Percentiles rank a stretch among this genome's conserved stretches.
phyloP scores from a whole-genome alignment of 306 rosid genomes.

The Prunus mume region DNA sequence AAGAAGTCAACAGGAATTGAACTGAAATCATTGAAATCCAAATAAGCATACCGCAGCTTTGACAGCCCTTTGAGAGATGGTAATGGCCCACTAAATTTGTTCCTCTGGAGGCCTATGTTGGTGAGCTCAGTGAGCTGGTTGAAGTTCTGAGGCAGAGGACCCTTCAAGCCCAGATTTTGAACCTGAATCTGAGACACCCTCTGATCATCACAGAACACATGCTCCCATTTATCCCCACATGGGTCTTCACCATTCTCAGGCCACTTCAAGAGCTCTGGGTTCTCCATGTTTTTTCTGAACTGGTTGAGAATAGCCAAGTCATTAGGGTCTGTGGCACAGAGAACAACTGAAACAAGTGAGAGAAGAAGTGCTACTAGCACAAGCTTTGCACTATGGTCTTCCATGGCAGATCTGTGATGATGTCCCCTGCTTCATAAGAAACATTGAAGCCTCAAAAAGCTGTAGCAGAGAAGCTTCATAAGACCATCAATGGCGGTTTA shows the following conservation, averaged over 20 bases:
- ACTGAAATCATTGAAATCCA: conserved; percentile 68
- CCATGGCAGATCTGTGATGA: conserved; percentile 40
- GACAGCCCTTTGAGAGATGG: conserved; percentile 65
- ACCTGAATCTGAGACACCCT: conserved; percentile 80
- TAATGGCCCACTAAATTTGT: conserved; percentile 55
- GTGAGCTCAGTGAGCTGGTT: conserved; percentile 61
- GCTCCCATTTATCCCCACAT: conserved; percentile 60
- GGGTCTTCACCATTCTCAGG: conserved; percentile 64
- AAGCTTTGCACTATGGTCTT: conserved; percentile 17
- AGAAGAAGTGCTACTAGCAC: conserved; percentile 17
- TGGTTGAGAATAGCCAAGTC: conserved; percentile 59
- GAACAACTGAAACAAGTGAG: conserved; percentile 25
- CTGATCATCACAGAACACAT: conserved; percentile 49
- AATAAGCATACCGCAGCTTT: conserved; percentile 39
- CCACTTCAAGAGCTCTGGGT: conserved; percentile 77
- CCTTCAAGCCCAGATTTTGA: conserved; percentile 52
- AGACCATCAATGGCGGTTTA: conserved; percentile 26
- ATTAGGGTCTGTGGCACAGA: conserved; percentile 52
- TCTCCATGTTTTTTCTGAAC: conserved; percentile 52
- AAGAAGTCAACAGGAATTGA: conserved; percentile 79
- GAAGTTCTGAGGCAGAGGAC: conserved; percentile 65
- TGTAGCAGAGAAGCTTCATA: conserved; percentile 23
- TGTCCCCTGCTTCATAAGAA: conserved; percentile 30
- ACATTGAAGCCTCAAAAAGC: conserved; percentile 1
- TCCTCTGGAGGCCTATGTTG: conserved; percentile 78